Percentiles rank a stretch among this genome's conserved stretches.
Conservation (phyloP, 1,284 basidiomycete species). For the Meira nashicola region DNA sequence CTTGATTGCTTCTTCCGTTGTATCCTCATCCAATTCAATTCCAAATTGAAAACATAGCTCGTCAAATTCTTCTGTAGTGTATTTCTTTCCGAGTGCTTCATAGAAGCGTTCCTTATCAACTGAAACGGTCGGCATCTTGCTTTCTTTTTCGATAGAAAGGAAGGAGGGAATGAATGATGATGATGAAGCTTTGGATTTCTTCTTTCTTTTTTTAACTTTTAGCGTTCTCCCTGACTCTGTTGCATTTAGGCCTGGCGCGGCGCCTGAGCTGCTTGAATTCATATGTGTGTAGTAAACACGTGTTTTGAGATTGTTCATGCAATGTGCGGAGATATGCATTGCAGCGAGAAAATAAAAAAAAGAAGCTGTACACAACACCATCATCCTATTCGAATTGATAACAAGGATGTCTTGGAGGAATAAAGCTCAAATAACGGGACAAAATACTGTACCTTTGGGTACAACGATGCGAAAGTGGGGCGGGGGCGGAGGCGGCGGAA, state of each 20-base stretch:
- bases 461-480: conserved; percentile 43
- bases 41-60: conserved; percentile 95
- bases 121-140: conserved; percentile 80
- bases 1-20: conserved; percentile 76
- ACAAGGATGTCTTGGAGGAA: conserved; percentile 48
- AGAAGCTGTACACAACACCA: too few relatives aligned
- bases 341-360: too few relatives aligned
- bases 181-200: neutral
- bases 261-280: too few relatives aligned
- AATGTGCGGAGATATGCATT: neutral
- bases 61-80: conserved; percentile 76
- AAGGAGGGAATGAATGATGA: neutral
- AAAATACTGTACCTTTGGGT: conserved; percentile 48
- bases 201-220: neutral
- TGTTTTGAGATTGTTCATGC: neutral
- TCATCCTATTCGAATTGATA: neutral
- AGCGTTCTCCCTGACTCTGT: neutral
- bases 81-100: conserved; percentile 75
- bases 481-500: conserved; percentile 21
- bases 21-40: conserved; percentile 94
- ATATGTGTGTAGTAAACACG: too few relatives aligned
- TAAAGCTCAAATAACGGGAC: conserved; percentile 47
- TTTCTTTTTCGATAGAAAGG: neutral
- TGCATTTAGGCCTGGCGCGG: neutral
- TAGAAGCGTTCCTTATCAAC: conserved; percentile 95